Conservation (phyloP, 768 basidiomycete genomes). For the Dentipellis sp. region DNA sequence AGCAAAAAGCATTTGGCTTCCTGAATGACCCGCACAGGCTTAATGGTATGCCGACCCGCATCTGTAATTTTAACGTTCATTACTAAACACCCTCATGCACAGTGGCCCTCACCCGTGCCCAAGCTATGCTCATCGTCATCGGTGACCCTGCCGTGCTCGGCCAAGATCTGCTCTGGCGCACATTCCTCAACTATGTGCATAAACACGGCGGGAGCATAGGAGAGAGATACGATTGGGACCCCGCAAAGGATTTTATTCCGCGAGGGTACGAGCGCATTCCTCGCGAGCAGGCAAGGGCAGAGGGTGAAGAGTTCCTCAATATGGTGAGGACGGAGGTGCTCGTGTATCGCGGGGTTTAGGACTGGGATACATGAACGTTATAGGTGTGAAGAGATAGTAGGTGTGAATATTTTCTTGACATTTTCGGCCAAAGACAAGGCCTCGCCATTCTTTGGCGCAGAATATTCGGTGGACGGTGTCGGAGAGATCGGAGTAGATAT, state of each 20-base stretch:
- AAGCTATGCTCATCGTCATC: constrained; percentile 47
- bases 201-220: constrained; percentile 48
- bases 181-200: constrained; percentile 48
- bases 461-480: too few species aligned
- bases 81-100: not conserved
- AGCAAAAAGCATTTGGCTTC: constrained; percentile 24
- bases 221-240: not conserved
- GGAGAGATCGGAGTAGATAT: too few species aligned
- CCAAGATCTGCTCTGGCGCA: constrained; percentile 51
- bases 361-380: too few species aligned
- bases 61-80: too few species aligned
- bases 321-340: too few species aligned
- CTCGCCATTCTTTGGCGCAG: too few species aligned
- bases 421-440: too few species aligned
- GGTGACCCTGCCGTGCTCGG: constrained; percentile 48
- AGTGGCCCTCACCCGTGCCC: constrained; percentile 53
- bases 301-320: too few species aligned
- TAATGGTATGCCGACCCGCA: constrained; percentile 23
- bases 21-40: constrained; percentile 27
- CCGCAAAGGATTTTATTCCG: not conserved
- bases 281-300: not conserved
- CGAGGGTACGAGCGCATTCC: not conserved
- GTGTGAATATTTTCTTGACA: too few species aligned
- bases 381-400: too few species aligned
- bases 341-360: too few species aligned